phyloP scores from a whole-genome alignment of 305 asterid genomes.

The Fraxinus ornus region DNA sequence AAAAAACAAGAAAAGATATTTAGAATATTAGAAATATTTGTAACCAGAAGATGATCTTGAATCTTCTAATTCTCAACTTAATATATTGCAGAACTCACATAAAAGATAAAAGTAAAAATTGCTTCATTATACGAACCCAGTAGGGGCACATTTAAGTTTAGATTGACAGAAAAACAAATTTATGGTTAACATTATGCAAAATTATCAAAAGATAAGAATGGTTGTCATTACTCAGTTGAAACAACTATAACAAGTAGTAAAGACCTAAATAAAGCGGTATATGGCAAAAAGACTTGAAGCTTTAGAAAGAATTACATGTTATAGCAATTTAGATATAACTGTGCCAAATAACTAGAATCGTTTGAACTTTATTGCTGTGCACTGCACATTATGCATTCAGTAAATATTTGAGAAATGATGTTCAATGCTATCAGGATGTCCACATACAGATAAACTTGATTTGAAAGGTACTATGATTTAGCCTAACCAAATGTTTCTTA shows the following conservation, averaged over 20 bases:
- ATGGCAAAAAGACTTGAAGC: slow-evolving; percentile 6
- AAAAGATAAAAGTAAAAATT: background rate
- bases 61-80: background rate
- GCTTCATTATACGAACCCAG: background rate
- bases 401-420: background rate
- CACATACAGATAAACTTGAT: slow-evolving; percentile 3
- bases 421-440: slow-evolving; percentile 5
- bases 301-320: background rate
- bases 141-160: slow-evolving; percentile 9
- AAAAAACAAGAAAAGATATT: background rate
- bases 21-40: background rate
- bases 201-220: slow-evolving; percentile 2
- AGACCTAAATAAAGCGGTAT: background rate
- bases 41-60: slow-evolving; percentile 8
- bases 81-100: slow-evolving; percentile 13
- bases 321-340: background rate
- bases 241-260: slow-evolving; percentile 7
- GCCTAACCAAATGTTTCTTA: background rate
- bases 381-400: background rate
- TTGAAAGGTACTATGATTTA: background rate
- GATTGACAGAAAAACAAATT: background rate
- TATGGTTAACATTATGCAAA: background rate
- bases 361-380: background rate
- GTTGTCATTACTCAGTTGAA: background rate
- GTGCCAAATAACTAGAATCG: background rate